Evolutionary conservation across 371 early-diverging fungal species (phyloP).

Genomic region (Apophysomyces sp.): DNA sequence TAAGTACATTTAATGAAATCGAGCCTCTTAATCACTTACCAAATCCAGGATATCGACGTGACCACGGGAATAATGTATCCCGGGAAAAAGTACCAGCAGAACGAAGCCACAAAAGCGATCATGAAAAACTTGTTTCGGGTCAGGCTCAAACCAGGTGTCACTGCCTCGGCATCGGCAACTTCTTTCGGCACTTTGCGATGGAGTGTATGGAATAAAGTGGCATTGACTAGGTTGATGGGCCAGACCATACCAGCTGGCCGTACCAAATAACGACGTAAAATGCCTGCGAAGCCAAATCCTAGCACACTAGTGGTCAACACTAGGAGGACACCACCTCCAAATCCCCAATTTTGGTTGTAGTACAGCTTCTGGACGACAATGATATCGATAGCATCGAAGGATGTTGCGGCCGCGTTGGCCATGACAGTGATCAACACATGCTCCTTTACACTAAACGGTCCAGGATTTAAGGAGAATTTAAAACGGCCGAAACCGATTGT

Average conservation of each 20-base stretch:
- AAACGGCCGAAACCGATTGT: slow-evolving; percentile 20
- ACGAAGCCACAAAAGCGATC: slow-evolving; percentile 48
- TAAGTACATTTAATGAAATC: background rate
- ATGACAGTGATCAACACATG: slow-evolving; percentile 66
- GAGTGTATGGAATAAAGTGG: slow-evolving; percentile 74
- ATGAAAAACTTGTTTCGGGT: slow-evolving; percentile 65
- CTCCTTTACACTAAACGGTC: slow-evolving; percentile 79
- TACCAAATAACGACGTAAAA: slow-evolving; percentile 75
- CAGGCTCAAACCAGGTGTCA: slow-evolving; percentile 26
- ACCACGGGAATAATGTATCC: slow-evolving; percentile 57
- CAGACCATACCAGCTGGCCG: slow-evolving; percentile 82
- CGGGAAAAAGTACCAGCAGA: slow-evolving; percentile 53
- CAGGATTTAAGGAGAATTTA: slow-evolving; percentile 62
- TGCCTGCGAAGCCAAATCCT: slow-evolving; percentile 87
- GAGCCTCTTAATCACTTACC: slow-evolving; percentile 21
- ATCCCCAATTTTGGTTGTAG: slow-evolving; percentile 65
- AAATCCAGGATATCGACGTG: slow-evolving; percentile 51
- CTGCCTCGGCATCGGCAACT: slow-evolving; percentile 30
- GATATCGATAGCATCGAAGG: slow-evolving; percentile 72
- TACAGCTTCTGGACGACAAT: slow-evolving; percentile 68
- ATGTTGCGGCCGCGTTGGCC: slow-evolving; percentile 61
- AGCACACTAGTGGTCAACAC: slow-evolving; percentile 66
- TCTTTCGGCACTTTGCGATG: slow-evolving; percentile 52
- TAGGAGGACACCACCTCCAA: slow-evolving; percentile 61
- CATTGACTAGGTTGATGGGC: slow-evolving; percentile 75